Evolutionary conservation across 768 basidiomycete species (phyloP).

Genomic region (Russula sp.): DNA sequence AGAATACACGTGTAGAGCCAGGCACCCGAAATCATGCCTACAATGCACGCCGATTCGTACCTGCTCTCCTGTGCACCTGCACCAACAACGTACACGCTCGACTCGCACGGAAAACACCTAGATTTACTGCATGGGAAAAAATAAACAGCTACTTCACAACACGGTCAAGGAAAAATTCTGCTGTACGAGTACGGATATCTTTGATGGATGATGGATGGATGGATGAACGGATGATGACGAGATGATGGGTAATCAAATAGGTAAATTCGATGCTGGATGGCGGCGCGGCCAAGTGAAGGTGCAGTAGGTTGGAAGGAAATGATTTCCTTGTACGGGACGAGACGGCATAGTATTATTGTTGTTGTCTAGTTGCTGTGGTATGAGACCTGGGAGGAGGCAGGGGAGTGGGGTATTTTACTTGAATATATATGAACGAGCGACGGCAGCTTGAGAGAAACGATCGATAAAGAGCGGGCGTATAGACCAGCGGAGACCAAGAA

Average conservation of each 20-base stretch:
- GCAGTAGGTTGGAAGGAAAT: not conserved
- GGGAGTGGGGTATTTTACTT: not conserved
- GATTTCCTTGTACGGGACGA: not conserved
- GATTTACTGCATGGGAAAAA: not conserved
- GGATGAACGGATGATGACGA: not conserved
- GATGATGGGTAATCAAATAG: not conserved
- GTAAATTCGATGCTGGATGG: not conserved
- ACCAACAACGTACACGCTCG: not conserved
- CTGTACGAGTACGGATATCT: conserved; percentile 10
- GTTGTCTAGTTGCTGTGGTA: not conserved
- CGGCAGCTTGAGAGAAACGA: not conserved
- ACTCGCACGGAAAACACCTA: not conserved
- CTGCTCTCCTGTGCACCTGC: too few species aligned
- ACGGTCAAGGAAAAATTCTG: conserved; percentile 4
- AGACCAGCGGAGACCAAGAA: not conserved
- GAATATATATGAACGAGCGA: conserved; percentile 10
- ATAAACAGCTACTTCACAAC: conserved; percentile 18
- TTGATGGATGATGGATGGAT: too few species aligned
- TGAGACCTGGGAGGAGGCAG: not conserved
- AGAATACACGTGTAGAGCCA: too few species aligned
- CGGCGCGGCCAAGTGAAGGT: not conserved
- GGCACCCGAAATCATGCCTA: too few species aligned
- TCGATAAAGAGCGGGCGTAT: not conserved
- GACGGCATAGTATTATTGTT: conserved; percentile 1
- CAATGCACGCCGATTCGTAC: too few species aligned